A percentile compares a stretch with the other conserved stretches of the same genome.
Evolutionary conservation across 2,329 filamentous ascomycete species (phyloP).

Genomic region (Trichoderma arundinaceum): DNA sequence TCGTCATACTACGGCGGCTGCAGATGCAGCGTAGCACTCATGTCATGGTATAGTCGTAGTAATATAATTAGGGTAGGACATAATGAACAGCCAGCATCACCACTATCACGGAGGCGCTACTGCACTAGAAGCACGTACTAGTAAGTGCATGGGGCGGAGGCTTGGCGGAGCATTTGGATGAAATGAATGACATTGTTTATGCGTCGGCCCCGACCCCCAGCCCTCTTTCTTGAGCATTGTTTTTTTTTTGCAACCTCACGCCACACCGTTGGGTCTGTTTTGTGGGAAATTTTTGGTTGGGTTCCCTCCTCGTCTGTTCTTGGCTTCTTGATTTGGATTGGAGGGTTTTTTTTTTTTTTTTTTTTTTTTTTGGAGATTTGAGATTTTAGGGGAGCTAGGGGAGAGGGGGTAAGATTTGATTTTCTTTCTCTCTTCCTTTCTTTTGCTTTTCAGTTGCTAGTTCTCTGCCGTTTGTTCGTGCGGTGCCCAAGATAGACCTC

Average conservation of each 20-base stretch:
- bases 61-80: too few species aligned
- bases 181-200: slow-evolving; percentile 14
- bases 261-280: slow-evolving; percentile 16
- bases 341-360: neutral
- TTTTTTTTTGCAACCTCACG: slow-evolving; percentile 4
- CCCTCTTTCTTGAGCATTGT: neutral
- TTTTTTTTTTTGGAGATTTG: too few species aligned
- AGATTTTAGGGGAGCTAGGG: neutral
- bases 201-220: neutral
- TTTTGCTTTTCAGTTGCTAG: neutral
- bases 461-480: neutral
- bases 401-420: neutral
- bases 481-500: neutral
- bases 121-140: slow-evolving; percentile 8
- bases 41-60: too few species aligned
- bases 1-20: too few species aligned
- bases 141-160: slow-evolving; percentile 12
- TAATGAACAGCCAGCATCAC: too few species aligned
- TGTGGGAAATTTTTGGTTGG: too few species aligned
- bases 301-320: too few species aligned
- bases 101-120: neutral
- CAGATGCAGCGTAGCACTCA: too few species aligned
- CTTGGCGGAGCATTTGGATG: slow-evolving; percentile 14
- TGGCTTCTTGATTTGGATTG: neutral
- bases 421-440: too few species aligned